phyloP scores from a whole-genome alignment of 139 green algal species.

The Tetradesmus obliquus region DNA sequence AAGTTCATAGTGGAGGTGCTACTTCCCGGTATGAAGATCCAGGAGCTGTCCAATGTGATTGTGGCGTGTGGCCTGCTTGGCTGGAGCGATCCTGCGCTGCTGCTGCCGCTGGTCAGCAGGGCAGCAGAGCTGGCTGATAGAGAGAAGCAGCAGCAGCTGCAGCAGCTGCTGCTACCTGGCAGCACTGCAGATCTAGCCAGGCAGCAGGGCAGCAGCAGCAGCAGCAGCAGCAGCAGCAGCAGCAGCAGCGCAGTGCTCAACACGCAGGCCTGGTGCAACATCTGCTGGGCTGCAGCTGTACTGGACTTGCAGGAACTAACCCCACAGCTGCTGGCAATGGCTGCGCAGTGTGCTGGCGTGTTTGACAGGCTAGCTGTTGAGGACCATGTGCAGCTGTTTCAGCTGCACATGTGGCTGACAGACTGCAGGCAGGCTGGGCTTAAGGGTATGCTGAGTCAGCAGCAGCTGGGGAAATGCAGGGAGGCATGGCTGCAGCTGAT shows the following conservation, averaged over 20 bases:
- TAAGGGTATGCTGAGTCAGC: not conserved
- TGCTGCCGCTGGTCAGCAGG: not conserved
- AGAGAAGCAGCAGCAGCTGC: constrained; percentile 2
- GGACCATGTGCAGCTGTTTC: constrained; percentile 34
- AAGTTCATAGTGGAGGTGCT: not conserved
- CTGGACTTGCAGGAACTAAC: not conserved
- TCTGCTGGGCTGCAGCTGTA: constrained; percentile 5
- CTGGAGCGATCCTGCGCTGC: not conserved
- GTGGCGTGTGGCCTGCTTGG: constrained; percentile 6
- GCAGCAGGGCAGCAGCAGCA: not conserved
- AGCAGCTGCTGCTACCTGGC: not conserved
- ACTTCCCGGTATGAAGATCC: constrained; percentile 9
- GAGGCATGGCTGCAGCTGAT: not conserved
- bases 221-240: not conserved
- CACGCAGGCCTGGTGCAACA: constrained; percentile 9
- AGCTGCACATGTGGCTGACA: constrained; percentile 35
- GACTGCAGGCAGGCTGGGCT: not conserved
- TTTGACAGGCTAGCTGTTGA: not conserved
- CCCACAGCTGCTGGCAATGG: not conserved
- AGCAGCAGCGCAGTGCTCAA: not conserved
- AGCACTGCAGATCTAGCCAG: not conserved
- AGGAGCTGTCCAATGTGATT: constrained; percentile 31
- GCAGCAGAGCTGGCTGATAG: not conserved
- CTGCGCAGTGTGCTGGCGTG: not conserved
- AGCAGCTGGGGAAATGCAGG: constrained; percentile 8